These are phyloP conservation scores for Chaetoceros tenuissimus DNA, from an alignment of 108 stramenopile species.

Conservation along the genomic window DNA sequence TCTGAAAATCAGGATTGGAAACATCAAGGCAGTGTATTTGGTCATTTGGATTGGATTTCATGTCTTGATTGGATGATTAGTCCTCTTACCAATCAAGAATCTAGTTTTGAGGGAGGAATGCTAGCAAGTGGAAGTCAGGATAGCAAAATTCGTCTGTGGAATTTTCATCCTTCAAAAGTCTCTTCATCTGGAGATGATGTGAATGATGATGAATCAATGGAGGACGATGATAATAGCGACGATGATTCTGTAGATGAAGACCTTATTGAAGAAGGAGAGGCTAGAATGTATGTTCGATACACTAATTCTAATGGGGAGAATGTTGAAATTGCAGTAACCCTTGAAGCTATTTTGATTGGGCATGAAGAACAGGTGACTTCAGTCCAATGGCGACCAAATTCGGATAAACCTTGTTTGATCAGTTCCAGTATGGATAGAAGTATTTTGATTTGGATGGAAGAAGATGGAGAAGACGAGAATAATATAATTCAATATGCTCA, in stretches of 20 bases:
- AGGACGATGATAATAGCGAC: background rate
- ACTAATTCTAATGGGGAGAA: background rate
- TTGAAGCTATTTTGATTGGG: conserved; percentile 78
- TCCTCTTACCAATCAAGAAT: background rate
- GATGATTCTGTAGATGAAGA: conserved; percentile 46
- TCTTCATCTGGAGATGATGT: background rate
- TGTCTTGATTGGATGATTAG: conserved; percentile 47
- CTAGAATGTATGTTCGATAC: conserved; percentile 45
- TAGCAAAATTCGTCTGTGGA: conserved; percentile 79
- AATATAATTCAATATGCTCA: background rate
- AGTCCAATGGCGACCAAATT: conserved; percentile 46
- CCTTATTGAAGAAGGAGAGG: conserved; percentile 55
- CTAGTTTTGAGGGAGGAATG: conserved; percentile 11
- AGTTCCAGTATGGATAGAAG: conserved; percentile 81
- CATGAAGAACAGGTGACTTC: conserved; percentile 82
- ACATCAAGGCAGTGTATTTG: conserved; percentile 44
- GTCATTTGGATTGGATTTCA: conserved; percentile 85
- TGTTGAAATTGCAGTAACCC: conserved; percentile 33
- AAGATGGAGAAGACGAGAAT: conserved; percentile 8
- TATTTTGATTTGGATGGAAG: conserved; percentile 69
- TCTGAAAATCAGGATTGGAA: conserved; percentile 1
- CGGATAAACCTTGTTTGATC: conserved; percentile 29
- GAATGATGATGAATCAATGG: background rate
- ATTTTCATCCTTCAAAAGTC: conserved; percentile 28
- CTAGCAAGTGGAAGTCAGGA: conserved; percentile 81